phyloP scores from a whole-genome alignment of 1,139 yeast species.

The Yamadazyma oceani region DNA sequence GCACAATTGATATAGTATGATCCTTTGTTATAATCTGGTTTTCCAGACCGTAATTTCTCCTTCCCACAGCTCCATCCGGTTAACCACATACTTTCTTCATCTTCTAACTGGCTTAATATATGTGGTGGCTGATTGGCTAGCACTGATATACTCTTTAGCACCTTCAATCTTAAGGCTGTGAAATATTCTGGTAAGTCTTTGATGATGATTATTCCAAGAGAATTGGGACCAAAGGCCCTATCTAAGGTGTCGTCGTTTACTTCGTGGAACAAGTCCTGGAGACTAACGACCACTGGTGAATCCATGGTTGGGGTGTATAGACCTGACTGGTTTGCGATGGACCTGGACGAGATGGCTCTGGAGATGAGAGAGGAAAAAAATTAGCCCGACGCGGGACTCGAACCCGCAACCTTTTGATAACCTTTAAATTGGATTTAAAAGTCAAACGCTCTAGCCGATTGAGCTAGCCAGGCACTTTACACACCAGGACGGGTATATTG shows the following conservation, averaged over 20 bases:
- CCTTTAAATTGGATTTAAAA: constrained; percentile 19
- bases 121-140: constrained; percentile 44
- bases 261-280: constrained; percentile 36
- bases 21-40: constrained; percentile 56
- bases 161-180: constrained; percentile 38
- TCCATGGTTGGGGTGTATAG: too few species aligned
- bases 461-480: constrained; percentile 33
- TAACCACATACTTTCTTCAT: constrained; percentile 49
- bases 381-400: constrained; percentile 24
- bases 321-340: too few species aligned
- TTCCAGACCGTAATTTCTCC: constrained; percentile 44
- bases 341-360: too few species aligned
- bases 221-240: constrained; percentile 57
- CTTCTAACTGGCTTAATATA: constrained; percentile 40
- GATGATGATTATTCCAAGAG: constrained; percentile 55
- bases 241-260: constrained; percentile 30
- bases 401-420: constrained; percentile 23
- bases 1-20: constrained; percentile 63
- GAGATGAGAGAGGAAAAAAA: not conserved
- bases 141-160: constrained; percentile 44
- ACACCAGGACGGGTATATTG: not conserved
- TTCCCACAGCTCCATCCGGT: constrained; percentile 71
- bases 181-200: constrained; percentile 43
- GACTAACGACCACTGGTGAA: constrained; percentile 31
- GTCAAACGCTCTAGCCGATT: constrained; percentile 40